Conservation (phyloP, 352 stramenopile genomes). For the Phytophthora litchii region DNA sequence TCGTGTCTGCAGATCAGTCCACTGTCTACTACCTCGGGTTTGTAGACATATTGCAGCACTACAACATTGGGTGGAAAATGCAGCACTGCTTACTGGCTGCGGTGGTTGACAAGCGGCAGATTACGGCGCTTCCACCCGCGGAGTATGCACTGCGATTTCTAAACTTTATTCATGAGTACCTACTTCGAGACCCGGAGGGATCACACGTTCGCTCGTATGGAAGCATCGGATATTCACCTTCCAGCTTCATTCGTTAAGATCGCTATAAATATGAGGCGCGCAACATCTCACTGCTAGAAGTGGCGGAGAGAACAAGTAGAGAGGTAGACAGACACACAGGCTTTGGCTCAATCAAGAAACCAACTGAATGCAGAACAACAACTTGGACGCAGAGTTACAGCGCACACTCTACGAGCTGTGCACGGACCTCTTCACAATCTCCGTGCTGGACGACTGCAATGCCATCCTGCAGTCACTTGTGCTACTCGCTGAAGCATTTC, state of each 20-base stretch:
- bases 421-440: conserved; percentile 31
- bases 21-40: conserved; percentile 87
- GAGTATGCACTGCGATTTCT: conserved; percentile 89
- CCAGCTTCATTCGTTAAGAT: conserved; percentile 24
- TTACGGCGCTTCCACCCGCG: conserved; percentile 80
- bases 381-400: conserved; percentile 36
- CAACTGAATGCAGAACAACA: conserved; percentile 24
- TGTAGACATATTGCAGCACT: conserved; percentile 87
- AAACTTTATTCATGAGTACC: conserved; percentile 85
- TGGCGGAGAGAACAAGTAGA: not conserved
- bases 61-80: conserved; percentile 86
- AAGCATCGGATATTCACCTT: conserved; percentile 57
- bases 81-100: conserved; percentile 77
- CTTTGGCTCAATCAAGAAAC: conserved; percentile 13
- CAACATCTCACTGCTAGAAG: conserved; percentile 10
- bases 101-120: conserved; percentile 74
- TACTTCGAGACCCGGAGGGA: conserved; percentile 67
- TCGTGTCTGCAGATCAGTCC: conserved; percentile 73
- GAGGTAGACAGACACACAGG: conserved; percentile 9
- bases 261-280: conserved; percentile 26
- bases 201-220: conserved; percentile 73
- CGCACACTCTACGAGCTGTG: conserved; percentile 43
- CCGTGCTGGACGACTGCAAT: conserved; percentile 24
- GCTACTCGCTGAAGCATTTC: conserved; percentile 35
- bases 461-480: conserved; percentile 41